A percentile compares a stretch with the other conserved stretches of the same genome.
These are phyloP conservation scores for Xerophyta viscosa DNA, from an alignment of 106 monocot genomes.

Conservation along the genomic window DNA sequence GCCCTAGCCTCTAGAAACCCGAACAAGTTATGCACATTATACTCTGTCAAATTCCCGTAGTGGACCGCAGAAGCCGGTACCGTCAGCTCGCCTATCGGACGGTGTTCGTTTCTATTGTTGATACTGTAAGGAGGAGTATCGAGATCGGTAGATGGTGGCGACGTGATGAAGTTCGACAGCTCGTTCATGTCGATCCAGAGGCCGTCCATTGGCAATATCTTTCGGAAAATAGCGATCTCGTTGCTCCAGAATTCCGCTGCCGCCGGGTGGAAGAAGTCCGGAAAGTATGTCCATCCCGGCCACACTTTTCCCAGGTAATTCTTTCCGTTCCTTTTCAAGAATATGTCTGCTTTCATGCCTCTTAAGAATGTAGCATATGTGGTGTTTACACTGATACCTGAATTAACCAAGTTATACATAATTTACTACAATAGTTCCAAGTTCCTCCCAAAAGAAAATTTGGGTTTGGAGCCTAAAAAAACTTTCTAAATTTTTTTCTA, in stretches of 20 bases:
- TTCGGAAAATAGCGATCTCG: constrained; percentile 49
- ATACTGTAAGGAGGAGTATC: constrained; percentile 65
- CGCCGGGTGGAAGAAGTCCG: constrained; percentile 60
- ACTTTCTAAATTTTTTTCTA: no score
- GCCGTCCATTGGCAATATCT: constrained; percentile 50
- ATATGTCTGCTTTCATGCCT: constrained; percentile 34
- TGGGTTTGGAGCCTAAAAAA: no score
- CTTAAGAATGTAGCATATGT: constrained; percentile 39
- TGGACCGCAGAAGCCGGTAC: constrained; percentile 45
- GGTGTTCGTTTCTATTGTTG: constrained; percentile 31
- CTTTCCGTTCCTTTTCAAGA: constrained; percentile 33
- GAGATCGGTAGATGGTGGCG: constrained; percentile 17
- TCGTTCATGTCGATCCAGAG: constrained; percentile 94
- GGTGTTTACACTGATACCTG: constrained; percentile 57
- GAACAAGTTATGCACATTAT: constrained; percentile 61
- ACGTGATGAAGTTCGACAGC: constrained; percentile 56
- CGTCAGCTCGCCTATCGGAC: constrained; percentile 32
- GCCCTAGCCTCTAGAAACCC: constrained; percentile 52
- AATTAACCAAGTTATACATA: no score
- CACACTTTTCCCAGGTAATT: constrained; percentile 46
- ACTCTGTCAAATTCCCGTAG: constrained; percentile 56
- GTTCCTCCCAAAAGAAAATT: no score
- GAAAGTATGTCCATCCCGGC: constrained; percentile 69
- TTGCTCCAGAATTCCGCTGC: constrained; percentile 37
- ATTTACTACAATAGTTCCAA: no score